Conservation (phyloP, 163 green algal genomes). For the Chloromonas sp. region DNA sequence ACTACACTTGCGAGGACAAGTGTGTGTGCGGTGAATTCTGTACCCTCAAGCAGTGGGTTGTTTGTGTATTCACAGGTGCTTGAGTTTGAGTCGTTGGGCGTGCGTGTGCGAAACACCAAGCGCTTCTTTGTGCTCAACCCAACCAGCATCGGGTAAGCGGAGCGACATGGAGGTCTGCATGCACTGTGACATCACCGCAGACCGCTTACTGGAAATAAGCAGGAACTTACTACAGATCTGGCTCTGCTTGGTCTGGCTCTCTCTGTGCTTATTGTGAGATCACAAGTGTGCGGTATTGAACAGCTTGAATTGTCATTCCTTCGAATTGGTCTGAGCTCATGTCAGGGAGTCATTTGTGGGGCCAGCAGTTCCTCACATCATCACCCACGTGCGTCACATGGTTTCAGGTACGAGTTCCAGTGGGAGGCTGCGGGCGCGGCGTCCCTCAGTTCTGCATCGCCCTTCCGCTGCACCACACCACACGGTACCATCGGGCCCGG, state of each 20-base stretch:
- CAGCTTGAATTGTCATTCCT: too few relatives aligned
- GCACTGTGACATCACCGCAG: too few relatives aligned
- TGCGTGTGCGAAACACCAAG: slow-evolving; percentile 65
- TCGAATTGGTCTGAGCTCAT: too few relatives aligned
- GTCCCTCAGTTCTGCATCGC: slow-evolving; percentile 1
- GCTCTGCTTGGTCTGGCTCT: too few relatives aligned
- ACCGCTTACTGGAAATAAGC: too few relatives aligned
- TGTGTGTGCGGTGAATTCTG: neutral
- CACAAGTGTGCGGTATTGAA: too few relatives aligned
- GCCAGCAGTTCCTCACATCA: too few relatives aligned
- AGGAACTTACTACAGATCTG: too few relatives aligned
- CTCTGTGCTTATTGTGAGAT: too few relatives aligned
- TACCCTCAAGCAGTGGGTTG: neutral
- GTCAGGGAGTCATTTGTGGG: too few relatives aligned
- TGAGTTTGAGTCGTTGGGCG: slow-evolving; percentile 66
- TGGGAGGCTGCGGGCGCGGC: slow-evolving; percentile 3
- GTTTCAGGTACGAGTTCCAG: slow-evolving; percentile 9
- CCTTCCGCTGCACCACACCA: slow-evolving; percentile 7
- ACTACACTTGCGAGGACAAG: neutral
- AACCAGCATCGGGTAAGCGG: slow-evolving; percentile 63
- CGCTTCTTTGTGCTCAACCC: slow-evolving; percentile 80
- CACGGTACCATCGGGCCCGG: slow-evolving; percentile 40
- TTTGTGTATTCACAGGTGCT: slow-evolving; percentile 31
- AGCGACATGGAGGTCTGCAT: too few relatives aligned
- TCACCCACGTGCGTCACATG: too few relatives aligned